Evolutionary conservation across 768 basidiomycete genomes (phyloP), one percentile per base, ranked within the genome.

Genomic region (Tephrocybe sp.): DNA sequence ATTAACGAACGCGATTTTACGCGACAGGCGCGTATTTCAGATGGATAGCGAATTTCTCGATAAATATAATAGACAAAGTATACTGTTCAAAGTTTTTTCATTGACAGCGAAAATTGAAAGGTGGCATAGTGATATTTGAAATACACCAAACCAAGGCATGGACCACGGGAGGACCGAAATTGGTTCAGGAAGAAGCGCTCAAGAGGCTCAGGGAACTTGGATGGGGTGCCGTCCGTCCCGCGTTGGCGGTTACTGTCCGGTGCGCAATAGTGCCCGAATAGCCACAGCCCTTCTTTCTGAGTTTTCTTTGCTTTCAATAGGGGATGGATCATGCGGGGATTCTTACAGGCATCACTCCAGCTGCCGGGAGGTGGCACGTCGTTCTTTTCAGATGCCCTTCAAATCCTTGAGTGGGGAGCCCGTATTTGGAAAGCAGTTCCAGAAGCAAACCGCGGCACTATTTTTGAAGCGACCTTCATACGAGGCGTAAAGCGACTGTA

Each of bases 331-430:
- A 64, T 76, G 60, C 61, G 60, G 11, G 75, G 66, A 5, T 68
- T 70, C 47, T 32, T 75, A 26, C 58, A 65, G 25, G 41, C 44
- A 0, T 42, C 56, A 8, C 52, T 46, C 1, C 43, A 55, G 11
- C 54, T 56, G 22, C 52, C 57, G 9, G 38, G 47, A 5, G 44
- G 60, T 4, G 63, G 65, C 1, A 47, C 72, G n/a, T 66, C 72
- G 49, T 73, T 66, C 35, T 69, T 66, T 32, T 58, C 60, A 12
- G 61, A 64, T 6, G 69, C 68, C 4, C 45, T 76, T 16, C 72
- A 75, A 12, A 51, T 78, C 15, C 60, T 79, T 3, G 60, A 73
- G 26, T 75, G 76, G 71, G 78, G 79, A 18, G 47, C 59, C 3
- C 54, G 58, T 21, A 44, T 53, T 6, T 79, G 75, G 71, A 56